Evolutionary conservation across 768 basidiomycete genomes (phyloP).

Genomic region (Calocera cornea): DNA sequence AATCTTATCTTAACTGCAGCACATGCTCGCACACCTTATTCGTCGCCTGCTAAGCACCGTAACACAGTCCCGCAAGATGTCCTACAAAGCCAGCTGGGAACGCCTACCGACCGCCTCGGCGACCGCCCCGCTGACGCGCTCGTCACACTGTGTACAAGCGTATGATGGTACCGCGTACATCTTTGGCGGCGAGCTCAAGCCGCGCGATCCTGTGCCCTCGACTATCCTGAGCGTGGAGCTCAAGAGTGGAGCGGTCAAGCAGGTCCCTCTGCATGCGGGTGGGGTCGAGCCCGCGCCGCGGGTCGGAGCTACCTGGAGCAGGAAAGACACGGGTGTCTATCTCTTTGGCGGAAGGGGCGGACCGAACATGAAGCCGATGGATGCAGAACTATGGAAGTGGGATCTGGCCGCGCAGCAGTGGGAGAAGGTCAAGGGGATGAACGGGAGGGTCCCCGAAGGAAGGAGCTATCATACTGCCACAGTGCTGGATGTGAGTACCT

Average conservation of each 20-base stretch:
- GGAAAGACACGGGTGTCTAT: conserved; percentile 22
- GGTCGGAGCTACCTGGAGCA: conserved; percentile 18
- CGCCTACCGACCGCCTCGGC: background rate
- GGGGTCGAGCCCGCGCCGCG: conserved; percentile 16
- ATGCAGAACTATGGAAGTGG: conserved; percentile 24
- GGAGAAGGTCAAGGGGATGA: conserved; percentile 21
- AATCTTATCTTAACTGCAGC: too few species aligned
- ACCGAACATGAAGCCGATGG: conserved; percentile 27
- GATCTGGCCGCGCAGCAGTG: conserved; percentile 18
- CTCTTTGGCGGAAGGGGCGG: conserved; percentile 38
- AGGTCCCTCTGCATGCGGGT: background rate
- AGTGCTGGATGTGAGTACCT: conserved; percentile 19
- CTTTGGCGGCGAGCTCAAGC: conserved; percentile 34
- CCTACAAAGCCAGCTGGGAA: background rate
- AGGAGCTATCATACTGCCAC: conserved; percentile 30
- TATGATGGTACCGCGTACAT: conserved; percentile 23
- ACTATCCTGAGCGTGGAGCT: conserved; percentile 16
- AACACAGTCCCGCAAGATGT: background rate
- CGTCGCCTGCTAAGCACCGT: background rate
- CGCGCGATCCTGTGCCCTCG: conserved; percentile 29
- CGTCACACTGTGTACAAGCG: conserved; percentile 31
- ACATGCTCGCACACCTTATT: too few species aligned
- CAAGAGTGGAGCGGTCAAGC: conserved; percentile 7
- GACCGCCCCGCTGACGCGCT: conserved; percentile 20
- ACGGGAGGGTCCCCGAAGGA: conserved; percentile 23